A percentile compares a stretch with the other conserved stretches of the same genome.
Conservation (phyloP, 2,329 filamentous ascomycete genomes). For the Cladosporium velox region DNA sequence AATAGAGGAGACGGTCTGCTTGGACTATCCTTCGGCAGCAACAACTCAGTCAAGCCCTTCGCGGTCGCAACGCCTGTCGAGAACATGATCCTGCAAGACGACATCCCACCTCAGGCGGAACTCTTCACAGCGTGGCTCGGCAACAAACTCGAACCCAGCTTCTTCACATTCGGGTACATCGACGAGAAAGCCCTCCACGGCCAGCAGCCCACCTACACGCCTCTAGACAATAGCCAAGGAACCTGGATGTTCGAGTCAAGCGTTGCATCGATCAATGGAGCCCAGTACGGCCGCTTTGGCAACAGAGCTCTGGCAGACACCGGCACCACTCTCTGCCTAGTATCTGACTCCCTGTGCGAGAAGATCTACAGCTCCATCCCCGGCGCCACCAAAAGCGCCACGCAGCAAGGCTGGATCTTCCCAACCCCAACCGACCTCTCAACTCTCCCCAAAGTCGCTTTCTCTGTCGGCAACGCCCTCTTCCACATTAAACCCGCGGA, state of each 20-base stretch:
- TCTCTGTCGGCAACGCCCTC: slow-evolving; percentile 64
- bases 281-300: slow-evolving; percentile 50
- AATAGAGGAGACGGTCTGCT: slow-evolving; percentile 65
- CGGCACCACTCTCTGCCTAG: slow-evolving; percentile 67
- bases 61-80: slow-evolving; percentile 64
- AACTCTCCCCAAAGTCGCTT: slow-evolving; percentile 60
- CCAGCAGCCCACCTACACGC: slow-evolving; percentile 52
- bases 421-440: slow-evolving; percentile 55
- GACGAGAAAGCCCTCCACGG: slow-evolving; percentile 62
- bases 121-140: slow-evolving; percentile 68
- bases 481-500: slow-evolving; percentile 66
- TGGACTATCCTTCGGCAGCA: slow-evolving; percentile 61
- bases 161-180: slow-evolving; percentile 75
- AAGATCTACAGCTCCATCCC: slow-evolving; percentile 66
- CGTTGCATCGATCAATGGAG: slow-evolving; percentile 59
- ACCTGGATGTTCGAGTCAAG: slow-evolving; percentile 68
- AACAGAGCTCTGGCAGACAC: slow-evolving; percentile 73
- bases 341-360: slow-evolving; percentile 62
- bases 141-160: slow-evolving; percentile 55
- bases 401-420: slow-evolving; percentile 65
- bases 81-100: slow-evolving; percentile 64
- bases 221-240: slow-evolving; percentile 64
- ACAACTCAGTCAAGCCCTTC: slow-evolving; percentile 46
- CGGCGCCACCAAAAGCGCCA: slow-evolving; percentile 52
- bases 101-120: slow-evolving; percentile 55